Base-by-base conservation (phyloP, 257 asterid species). In the Petrea volubilis region DNA sequence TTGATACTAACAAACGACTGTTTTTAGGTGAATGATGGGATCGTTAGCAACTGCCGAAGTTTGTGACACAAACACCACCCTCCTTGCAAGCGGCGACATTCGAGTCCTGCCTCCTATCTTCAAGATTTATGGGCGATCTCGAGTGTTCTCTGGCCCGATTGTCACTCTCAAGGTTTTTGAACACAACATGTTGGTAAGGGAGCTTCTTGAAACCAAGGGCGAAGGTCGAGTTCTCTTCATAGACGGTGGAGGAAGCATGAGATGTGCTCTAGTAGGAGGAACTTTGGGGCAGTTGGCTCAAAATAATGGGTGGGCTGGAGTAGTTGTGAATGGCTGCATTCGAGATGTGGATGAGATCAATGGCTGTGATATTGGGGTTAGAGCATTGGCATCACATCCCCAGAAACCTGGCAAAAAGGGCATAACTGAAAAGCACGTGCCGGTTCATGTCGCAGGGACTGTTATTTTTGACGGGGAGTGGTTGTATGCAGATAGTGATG, bases 401-500 rank as follows among this genome's bases (percentile, higher is more conserved):
- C 90, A 70, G 79, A 92, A 90, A 74, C 81, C 97, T 3, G 72
- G 59, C 82, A 92, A 85, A 49, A 92, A 77, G 73, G 97, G 97
- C 2, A 3, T 53, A 0, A 96, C 95, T 0, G 95, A 92, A 50
- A 88, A 78, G 75, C 87, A 84, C 31, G 49, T 71, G 2, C 85
- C 87, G 0, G 52, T 90, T 62, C 70, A 84, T 24, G 78, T 92
- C 33, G 95, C 81, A 6, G 97, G 98, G 14, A 75, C 79, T 24
- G 62, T 81, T 68, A 86, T 92, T 61, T 78, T 67, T 3, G 89
- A 85, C 31, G 98, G 95, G 8, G 98, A 92, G 76, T 92, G 97
- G 98, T 70, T 92, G 81, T 92, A 92, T 73, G 97, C 98, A 7
- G 97, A 92, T 79, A 80, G 84, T 73, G 98, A 92, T 77, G 98